A percentile compares a stretch with the other conserved stretches of the same genome.
phyloP scores from a whole-genome alignment of 2,329 filamentous ascomycete genomes.

The Alternaria brassicicola region DNA sequence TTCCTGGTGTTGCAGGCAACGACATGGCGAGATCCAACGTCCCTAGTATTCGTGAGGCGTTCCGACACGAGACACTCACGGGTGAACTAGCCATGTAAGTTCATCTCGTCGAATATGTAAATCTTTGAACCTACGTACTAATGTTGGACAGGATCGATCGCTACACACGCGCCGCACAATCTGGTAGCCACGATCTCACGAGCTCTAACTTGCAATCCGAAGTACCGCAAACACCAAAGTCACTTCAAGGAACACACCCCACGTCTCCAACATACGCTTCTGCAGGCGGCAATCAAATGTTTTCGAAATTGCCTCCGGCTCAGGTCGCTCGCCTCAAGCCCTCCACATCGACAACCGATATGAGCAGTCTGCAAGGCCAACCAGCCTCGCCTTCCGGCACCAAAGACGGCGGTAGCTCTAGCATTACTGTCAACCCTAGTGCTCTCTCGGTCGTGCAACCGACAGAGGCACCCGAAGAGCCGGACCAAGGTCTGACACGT shows the following conservation, averaged over 20 bases:
- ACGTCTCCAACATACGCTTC: conserved; percentile 52
- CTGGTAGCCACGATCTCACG: conserved; percentile 40
- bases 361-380: conserved; percentile 20
- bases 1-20: conserved; percentile 83
- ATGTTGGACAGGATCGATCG: conserved; percentile 43
- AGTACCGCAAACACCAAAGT: conserved; percentile 39
- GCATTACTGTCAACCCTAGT: conserved; percentile 37
- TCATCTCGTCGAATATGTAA: neutral
- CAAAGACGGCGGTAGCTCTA: conserved; percentile 30
- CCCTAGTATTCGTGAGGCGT: conserved; percentile 88
- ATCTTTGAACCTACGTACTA: neutral
- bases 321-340: conserved; percentile 48
- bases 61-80: conserved; percentile 81
- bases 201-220: conserved; percentile 44
- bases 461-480: conserved; percentile 27
- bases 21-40: conserved; percentile 96
- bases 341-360: conserved; percentile 28
- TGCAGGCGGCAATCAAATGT: conserved; percentile 38
- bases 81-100: conserved; percentile 85
- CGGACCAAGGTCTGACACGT: conserved; percentile 24
- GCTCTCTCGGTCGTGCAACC: conserved; percentile 29
- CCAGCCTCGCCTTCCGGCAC: conserved; percentile 34
- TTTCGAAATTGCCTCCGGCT: conserved; percentile 39
- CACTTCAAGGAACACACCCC: conserved; percentile 38
- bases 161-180: conserved; percentile 50